These are phyloP conservation scores for Nicotiana benthamiana DNA, from an alignment of 257 asterid genomes.

Conservation along the genomic window DNA sequence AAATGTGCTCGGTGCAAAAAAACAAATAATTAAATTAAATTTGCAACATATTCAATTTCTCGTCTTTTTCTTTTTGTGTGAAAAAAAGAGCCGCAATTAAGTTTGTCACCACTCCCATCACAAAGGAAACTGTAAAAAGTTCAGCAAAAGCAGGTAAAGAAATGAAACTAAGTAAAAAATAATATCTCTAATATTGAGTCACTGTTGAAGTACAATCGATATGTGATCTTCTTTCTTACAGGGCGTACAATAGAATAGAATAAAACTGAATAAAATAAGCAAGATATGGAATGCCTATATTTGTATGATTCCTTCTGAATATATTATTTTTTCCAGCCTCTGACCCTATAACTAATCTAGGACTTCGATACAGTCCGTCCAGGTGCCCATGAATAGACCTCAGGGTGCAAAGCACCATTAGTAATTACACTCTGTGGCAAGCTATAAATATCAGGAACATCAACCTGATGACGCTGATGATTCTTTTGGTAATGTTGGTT, in stretches of 20 bases:
- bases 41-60: no score
- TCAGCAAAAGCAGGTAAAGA: no score
- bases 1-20: no score
- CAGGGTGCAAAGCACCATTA: constrained; percentile 38
- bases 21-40: no score
- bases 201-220: not conserved
- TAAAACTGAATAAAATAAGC: not conserved
- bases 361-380: constrained; percentile 41
- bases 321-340: not conserved
- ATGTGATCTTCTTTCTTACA: not conserved
- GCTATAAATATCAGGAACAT: constrained; percentile 50
- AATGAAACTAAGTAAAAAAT: not conserved
- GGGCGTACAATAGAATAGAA: not conserved
- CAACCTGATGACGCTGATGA: constrained; percentile 45
- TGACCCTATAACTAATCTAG: constrained; percentile 6
- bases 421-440: constrained; percentile 60
- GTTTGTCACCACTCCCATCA: no score
- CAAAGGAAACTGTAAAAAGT: no score
- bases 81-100: no score
- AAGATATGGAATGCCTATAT: not conserved
- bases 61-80: no score
- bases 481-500: constrained; percentile 38
- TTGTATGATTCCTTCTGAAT: not conserved
- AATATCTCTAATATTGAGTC: not conserved
- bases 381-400: constrained; percentile 50